Evolutionary conservation across 1,284 basidiomycete species (phyloP).

Genomic region (Apiotrichum veenhuisii): DNA sequence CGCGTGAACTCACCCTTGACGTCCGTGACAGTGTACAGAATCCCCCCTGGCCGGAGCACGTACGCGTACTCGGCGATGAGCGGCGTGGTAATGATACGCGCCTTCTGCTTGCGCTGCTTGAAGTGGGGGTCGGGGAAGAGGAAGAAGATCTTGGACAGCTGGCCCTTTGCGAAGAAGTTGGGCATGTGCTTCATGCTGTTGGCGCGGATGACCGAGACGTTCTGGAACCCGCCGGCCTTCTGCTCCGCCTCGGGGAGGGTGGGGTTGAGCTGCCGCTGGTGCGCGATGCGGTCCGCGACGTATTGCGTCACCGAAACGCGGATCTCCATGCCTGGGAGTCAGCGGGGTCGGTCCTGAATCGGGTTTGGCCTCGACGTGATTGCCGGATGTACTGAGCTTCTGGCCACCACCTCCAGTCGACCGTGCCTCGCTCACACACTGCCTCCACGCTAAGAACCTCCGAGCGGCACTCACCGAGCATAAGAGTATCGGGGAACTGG

Average conservation of each 20-base stretch:
- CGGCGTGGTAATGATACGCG: constrained; percentile 87
- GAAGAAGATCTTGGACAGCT: constrained; percentile 92
- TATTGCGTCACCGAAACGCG: constrained; percentile 95
- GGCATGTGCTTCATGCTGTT: constrained; percentile 99
- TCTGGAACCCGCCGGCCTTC: constrained; percentile 67
- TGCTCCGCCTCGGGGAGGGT: constrained; percentile 30
- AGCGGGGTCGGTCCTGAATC: neutral
- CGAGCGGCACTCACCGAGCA: constrained; percentile 74
- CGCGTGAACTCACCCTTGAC: constrained; percentile 57
- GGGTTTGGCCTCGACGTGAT: too few species aligned
- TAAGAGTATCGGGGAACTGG: constrained; percentile 83
- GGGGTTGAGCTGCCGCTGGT: constrained; percentile 64
- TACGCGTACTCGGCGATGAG: constrained; percentile 90
- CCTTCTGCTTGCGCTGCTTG: constrained; percentile 97
- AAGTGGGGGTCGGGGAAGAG: constrained; percentile 99
- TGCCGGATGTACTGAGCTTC: too few species aligned
- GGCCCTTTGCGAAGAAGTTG: constrained; percentile 90
- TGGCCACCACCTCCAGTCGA: too few species aligned
- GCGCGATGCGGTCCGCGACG: constrained; percentile 88
- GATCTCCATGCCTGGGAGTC: constrained; percentile 82
- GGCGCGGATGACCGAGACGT: constrained; percentile 88
- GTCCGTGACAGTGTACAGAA: constrained; percentile 97
- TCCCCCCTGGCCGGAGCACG: constrained; percentile 81
- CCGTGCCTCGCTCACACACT: too few species aligned
- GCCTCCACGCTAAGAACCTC: too few species aligned